A percentile compares a stretch with the other conserved stretches of the same genome.
Conservation (phyloP, 1,284 basidiomycete genomes). For the Cutaneotrichosporon dermatis region DNA sequence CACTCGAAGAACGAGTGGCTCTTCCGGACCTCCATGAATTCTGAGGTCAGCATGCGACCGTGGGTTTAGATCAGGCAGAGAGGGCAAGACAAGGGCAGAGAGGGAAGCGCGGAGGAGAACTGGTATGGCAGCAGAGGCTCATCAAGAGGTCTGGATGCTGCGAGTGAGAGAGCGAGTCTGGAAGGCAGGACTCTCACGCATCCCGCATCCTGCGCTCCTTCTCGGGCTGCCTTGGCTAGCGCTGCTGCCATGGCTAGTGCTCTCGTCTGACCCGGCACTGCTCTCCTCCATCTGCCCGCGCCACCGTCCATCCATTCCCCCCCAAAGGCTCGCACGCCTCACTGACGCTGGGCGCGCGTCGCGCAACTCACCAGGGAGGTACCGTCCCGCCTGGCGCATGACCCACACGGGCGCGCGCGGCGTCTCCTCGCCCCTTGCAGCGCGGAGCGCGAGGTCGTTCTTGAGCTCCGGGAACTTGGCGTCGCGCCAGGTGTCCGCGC, state of each 20-base stretch:
- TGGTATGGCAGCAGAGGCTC: not conserved
- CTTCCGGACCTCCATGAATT: slow-evolving; percentile 78
- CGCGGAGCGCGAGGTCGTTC: slow-evolving; percentile 85
- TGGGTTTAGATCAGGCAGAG: no score
- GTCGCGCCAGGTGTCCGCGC: slow-evolving; percentile 32
- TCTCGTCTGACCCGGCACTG: no score
- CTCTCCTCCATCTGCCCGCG: no score
- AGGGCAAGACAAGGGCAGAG: not conserved
- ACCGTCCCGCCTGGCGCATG: slow-evolving; percentile 96
- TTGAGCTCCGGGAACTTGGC: slow-evolving; percentile 59
- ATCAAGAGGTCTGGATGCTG: no score
- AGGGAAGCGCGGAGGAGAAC: not conserved
- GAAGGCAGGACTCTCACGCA: no score
- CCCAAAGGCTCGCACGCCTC: no score
- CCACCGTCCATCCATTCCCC: no score
- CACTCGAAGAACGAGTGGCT: slow-evolving; percentile 88
- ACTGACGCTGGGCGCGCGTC: no score
- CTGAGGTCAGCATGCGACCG: slow-evolving; percentile 49
- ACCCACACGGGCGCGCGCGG: slow-evolving; percentile 96
- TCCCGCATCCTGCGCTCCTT: no score
- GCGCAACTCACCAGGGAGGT: slow-evolving; percentile 76
- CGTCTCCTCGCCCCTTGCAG: slow-evolving; percentile 80
- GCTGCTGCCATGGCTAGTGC: no score
- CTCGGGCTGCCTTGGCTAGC: no score
- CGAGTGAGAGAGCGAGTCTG: no score